phyloP scores from a whole-genome alignment of 352 stramenopile genomes.

The Pilasporangium apinafurcum region DNA sequence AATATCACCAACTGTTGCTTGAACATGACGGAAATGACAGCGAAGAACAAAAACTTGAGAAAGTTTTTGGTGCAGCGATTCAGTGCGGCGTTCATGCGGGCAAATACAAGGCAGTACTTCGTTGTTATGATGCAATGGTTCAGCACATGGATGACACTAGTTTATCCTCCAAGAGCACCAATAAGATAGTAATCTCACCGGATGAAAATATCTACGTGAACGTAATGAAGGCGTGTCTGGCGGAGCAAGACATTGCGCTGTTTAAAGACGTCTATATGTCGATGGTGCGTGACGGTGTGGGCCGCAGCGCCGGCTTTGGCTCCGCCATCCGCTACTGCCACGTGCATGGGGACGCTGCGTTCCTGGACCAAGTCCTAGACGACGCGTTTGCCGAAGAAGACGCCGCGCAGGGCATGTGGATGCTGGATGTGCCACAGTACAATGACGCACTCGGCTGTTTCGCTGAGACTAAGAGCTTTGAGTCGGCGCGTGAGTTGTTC shows the following conservation, averaged over 20 bases:
- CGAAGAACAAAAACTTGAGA: constrained; percentile 25
- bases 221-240: constrained; percentile 47
- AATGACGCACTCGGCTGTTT: constrained; percentile 74
- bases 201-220: constrained; percentile 84
- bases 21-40: not conserved
- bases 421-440: constrained; percentile 61
- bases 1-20: not conserved
- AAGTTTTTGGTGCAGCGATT: constrained; percentile 62
- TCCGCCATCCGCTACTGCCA: constrained; percentile 64
- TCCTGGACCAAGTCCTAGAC: constrained; percentile 55
- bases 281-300: constrained; percentile 42
- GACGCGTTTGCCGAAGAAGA: constrained; percentile 46
- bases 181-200: constrained; percentile 7
- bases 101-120: constrained; percentile 37
- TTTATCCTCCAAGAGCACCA: not conserved
- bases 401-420: constrained; percentile 33
- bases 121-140: constrained; percentile 35
- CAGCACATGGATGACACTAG: not conserved
- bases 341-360: constrained; percentile 26
- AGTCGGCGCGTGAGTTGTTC: constrained; percentile 59
- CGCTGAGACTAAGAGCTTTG: constrained; percentile 32
- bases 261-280: constrained; percentile 48
- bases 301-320: constrained; percentile 56
- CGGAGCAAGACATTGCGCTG: constrained; percentile 21
- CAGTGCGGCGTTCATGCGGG: constrained; percentile 43